Base-by-base conservation (phyloP, 169 alveolate species). In the Plasmodium inui region DNA sequence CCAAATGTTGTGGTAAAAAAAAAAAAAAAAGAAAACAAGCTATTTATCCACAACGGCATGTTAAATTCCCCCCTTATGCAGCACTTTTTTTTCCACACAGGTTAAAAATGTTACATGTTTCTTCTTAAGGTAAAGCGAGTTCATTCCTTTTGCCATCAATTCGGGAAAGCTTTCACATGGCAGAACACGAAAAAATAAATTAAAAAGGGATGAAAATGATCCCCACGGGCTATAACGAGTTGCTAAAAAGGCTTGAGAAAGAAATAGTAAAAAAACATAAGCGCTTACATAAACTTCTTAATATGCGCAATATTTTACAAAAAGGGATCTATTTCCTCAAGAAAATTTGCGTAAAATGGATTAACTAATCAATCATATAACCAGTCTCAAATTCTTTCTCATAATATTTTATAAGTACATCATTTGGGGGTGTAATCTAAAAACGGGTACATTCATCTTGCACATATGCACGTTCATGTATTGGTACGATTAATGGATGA, bases 1-100 rank as follows among this genome's bases (percentile, higher is more conserved):
- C 92, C 76, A 83, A 71, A 28, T 26, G 22, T 70, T 83, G 14
- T 17, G 50, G 55, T n/a, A 82, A 83, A 34, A 82, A 83, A 83
- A 83, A 83, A 83, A 80, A n/a, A 37, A 80, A 80, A n/a, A 37
- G 46, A 80, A 41, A 41, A 41, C 37, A 78, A 78, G 50, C 53
- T 78, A 78, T 78, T 37, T 78, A 67, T 67, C 41, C 41, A 67
- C 76, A 19, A 9, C 37, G 37, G n/a, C 30, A 67, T 26, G 19
- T 67, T 1, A 67, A 19, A 22, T 67, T 67, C 22, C 37, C 76
- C 76, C 76, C 41, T 67, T 67, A 26, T 67, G 37, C 37, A 67
- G 76, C 76, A 22, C 76, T 67, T 67, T 67, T 14, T 50, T 67
- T 67, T 67, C 30, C 37, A 67, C 37, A 22, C n/a, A 67, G 37